phyloP scores from a whole-genome alignment of 2,329 filamentous ascomycete species.

The Didymella pomorum region DNA sequence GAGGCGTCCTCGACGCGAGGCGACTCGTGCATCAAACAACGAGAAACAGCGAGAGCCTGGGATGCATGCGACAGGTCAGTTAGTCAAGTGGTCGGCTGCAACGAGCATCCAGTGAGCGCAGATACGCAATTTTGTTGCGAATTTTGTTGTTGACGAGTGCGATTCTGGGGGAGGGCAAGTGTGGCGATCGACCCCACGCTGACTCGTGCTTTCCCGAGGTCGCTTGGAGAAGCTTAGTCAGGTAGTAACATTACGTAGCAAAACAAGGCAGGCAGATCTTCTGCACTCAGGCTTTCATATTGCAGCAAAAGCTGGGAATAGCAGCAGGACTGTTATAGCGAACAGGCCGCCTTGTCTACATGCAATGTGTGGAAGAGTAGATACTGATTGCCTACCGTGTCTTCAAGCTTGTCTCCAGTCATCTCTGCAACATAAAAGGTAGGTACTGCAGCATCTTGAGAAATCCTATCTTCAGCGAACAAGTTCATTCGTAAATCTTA shows the following conservation, averaged over 20 bases:
- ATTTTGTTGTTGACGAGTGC: slow-evolving; percentile 3
- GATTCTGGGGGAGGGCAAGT: slow-evolving; percentile 8
- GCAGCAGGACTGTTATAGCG: too few species aligned
- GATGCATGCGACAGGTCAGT: neutral
- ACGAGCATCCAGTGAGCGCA: neutral
- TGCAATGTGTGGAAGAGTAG: too few species aligned
- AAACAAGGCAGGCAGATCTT: slow-evolving; percentile 6
- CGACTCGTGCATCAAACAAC: neutral
- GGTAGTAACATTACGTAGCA: neutral
- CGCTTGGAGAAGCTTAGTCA: slow-evolving; percentile 3
- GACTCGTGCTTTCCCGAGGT: slow-evolving; percentile 9
- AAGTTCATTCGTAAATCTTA: neutral
- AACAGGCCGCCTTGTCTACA: too few species aligned
- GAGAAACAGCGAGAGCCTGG: neutral
- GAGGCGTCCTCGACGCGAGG: slow-evolving; percentile 3
- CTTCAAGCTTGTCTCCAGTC: too few species aligned
- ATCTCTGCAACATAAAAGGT: too few species aligned
- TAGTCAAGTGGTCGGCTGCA: neutral
- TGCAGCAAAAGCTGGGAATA: too few species aligned
- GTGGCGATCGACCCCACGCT: slow-evolving; percentile 7
- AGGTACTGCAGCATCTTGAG: too few species aligned
- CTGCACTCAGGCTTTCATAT: too few species aligned
- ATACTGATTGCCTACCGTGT: too few species aligned
- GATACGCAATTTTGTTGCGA: slow-evolving; percentile 6
- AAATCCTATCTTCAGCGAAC: neutral